Conservation (phyloP, 768 basidiomycete genomes). For the Hirschioporus abietinus region DNA sequence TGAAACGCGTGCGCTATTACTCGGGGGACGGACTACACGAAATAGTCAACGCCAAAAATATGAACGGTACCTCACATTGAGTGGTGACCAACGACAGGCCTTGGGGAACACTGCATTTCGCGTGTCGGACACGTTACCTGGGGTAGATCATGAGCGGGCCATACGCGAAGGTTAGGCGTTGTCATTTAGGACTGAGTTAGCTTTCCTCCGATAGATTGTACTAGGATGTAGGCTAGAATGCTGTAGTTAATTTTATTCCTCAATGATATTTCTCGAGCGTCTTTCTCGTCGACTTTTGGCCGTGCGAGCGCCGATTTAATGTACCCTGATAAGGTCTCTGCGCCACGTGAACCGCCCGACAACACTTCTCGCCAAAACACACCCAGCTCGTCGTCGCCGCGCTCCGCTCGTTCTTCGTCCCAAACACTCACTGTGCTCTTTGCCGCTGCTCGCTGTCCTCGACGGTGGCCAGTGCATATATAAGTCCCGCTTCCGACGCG, state of each 20-base stretch:
- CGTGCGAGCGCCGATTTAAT: constrained; percentile 6
- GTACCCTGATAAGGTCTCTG: constrained; percentile 5
- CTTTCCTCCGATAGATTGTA: not conserved
- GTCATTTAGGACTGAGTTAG: not conserved
- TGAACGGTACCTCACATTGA: constrained; percentile 38
- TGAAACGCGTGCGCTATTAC: constrained; percentile 12
- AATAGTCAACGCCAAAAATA: constrained; percentile 48
- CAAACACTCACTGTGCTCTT: constrained; percentile 3
- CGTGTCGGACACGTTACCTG: constrained; percentile 14
- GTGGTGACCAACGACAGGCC: constrained; percentile 29
- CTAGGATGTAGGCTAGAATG: not conserved
- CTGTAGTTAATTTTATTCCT: not conserved
- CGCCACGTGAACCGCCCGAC: constrained; percentile 6
- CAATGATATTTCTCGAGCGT: not conserved
- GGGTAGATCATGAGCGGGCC: constrained; percentile 6
- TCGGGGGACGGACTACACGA: constrained; percentile 42
- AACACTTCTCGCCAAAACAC: constrained; percentile 6
- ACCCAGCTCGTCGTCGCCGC: constrained; percentile 3
- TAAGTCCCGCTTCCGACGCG: not conserved
- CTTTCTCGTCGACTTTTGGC: not conserved
- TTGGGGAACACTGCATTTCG: constrained; percentile 24
- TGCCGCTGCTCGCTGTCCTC: not conserved
- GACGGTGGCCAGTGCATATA: not conserved
- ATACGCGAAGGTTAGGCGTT: constrained; percentile 4
- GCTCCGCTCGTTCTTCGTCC: constrained; percentile 11